Evolutionary conservation across 495 filamentous ascomycete genomes (phyloP).

Genomic region (Recurvomyces mirabilis): DNA sequence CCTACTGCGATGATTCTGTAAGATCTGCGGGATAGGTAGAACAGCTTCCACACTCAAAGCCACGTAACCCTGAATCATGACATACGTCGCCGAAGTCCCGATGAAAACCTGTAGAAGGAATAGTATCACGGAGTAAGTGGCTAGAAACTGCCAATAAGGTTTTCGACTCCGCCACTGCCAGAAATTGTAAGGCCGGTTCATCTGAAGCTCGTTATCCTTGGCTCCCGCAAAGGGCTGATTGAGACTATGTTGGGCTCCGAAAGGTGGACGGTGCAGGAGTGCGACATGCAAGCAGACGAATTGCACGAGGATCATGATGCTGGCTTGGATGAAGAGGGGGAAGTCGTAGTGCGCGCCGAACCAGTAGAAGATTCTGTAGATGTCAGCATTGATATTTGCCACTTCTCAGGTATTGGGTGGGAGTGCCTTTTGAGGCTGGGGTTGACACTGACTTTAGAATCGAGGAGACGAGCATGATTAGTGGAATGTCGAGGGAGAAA

Average conservation of each 20-base stretch:
- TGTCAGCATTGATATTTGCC: no score
- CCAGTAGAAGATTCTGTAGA: constrained; percentile 77
- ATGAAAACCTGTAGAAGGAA: constrained; percentile 61
- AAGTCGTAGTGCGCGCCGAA: constrained; percentile 74
- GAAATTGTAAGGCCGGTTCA: constrained; percentile 68
- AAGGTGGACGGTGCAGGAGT: constrained; percentile 69
- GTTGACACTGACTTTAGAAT: constrained; percentile 59
- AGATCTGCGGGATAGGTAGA: constrained; percentile 79
- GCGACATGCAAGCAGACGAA: constrained; percentile 77
- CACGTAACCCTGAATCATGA: constrained; percentile 59
- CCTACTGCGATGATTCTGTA: constrained; percentile 62
- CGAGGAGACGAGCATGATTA: constrained; percentile 95
- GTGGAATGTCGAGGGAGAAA: constrained; percentile 80
- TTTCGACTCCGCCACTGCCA: constrained; percentile 83
- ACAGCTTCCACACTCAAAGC: constrained; percentile 85
- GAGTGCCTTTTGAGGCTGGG: neutral
- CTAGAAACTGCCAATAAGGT: constrained; percentile 86
- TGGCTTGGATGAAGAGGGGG: constrained; percentile 70
- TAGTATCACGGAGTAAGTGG: constrained; percentile 55
- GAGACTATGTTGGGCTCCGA: constrained; percentile 22
- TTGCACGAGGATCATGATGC: constrained; percentile 80
- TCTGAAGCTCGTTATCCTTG: constrained; percentile 34
- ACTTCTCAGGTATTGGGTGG: neutral
- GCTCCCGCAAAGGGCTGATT: constrained; percentile 41
- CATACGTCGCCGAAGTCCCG: constrained; percentile 55